Base-by-base conservation (phyloP, 306 rosid genomes). In the Fragaria vesca region DNA sequence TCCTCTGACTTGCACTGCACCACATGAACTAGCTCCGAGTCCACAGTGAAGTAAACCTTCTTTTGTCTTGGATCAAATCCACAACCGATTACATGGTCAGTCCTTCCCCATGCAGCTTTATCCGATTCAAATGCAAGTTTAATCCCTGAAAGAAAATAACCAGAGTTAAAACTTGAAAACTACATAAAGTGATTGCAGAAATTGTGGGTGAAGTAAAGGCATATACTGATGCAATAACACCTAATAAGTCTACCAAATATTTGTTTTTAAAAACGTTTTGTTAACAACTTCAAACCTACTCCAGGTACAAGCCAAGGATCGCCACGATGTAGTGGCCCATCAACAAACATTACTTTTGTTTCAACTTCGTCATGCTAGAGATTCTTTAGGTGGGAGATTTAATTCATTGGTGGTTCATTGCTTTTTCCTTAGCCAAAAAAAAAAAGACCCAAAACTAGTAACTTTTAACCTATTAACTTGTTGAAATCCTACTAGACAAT, bases 21-120 rank as follows among this genome's bases (percentile, higher is more conserved):
- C 16, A 87, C 87, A 52, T 93, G 99, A 20, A 91, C 89, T 57
- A 96, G 74, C 66, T 91, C 89, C 61, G 99, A 93, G 61, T 88
- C 91, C 28, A 93, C 76, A 13, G 99, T 96, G 91, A 93, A 96
- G 85, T 86, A 93, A 20, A 93, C 98, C 78, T 90, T 91, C 82
- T 91, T 93, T 74, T 87, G 87, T 71, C 80, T 87, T 0, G 98
- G 98, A 83, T 96, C 98, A 75, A 78, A 96, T 12, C 99, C 98
- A 55, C 97, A 93, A 4, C 99, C 99, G 62, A 93, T 84, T 57
- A 93, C 98, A 72, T 83, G 90, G 66, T 88, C 90, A 15, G 69
- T 63, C 82, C 82, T 86, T 78, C 87, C 87, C 99, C 99, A 96
- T 2, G 87, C 86, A 71, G 79, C 90, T 28, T 87, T 88, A 21